phyloP scores from a whole-genome alignment of 2,329 filamentous ascomycete genomes.

The Fusarium marasasianum region DNA sequence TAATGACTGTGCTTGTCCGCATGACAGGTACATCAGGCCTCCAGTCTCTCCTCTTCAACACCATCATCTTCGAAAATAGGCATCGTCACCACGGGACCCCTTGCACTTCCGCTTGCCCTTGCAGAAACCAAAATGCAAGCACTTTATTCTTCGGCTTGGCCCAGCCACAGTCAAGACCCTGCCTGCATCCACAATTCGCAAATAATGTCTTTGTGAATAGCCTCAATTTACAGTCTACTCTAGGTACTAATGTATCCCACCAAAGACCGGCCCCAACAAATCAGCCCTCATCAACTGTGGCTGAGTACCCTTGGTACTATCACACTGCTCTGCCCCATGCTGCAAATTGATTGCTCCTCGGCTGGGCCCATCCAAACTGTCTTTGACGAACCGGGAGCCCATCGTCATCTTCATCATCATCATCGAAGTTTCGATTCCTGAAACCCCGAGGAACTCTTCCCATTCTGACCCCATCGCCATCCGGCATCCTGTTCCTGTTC shows the following conservation, averaged over 20 bases:
- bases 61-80: conserved; percentile 22
- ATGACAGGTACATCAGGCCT: conserved; percentile 27
- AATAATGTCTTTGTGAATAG: conserved; percentile 13
- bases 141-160: conserved; percentile 21
- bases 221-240: not conserved
- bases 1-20: conserved; percentile 1
- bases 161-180: not conserved
- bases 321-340: conserved; percentile 30
- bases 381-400: conserved; percentile 1
- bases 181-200: not conserved
- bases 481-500: not conserved
- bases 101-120: conserved; percentile 25
- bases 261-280: not conserved
- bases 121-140: conserved; percentile 13
- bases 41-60: conserved; percentile 18
- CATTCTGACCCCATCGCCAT: not conserved
- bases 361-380: conserved; percentile 29
- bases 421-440: not conserved
- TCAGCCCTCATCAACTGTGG: not conserved
- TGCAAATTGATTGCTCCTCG: conserved; percentile 24
- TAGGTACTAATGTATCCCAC: not conserved
- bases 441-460: not conserved
- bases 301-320: not conserved
- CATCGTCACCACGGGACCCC: conserved; percentile 36
- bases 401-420: not conserved